Evolutionary conservation across 305 asterid genomes (phyloP).

Genomic region (Fraxinus platypoda): DNA sequence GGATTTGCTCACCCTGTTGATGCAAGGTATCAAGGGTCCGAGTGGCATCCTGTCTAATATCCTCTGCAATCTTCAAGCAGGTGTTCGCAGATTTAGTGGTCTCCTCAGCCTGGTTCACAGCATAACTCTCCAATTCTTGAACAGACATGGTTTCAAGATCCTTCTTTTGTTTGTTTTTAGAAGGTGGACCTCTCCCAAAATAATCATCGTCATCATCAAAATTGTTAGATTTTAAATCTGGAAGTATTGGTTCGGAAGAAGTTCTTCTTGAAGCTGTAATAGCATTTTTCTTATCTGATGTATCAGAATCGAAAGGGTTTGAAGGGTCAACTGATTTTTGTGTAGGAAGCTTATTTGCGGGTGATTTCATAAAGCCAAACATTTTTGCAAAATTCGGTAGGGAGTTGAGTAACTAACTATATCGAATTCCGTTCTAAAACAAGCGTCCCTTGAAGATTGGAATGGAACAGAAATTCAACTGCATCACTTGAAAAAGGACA

Average conservation of each 20-base stretch:
- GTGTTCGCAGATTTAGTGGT: slow-evolving; percentile 73
- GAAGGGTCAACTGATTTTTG: slow-evolving; percentile 36
- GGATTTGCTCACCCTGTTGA: slow-evolving; percentile 88
- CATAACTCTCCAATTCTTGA: slow-evolving; percentile 78
- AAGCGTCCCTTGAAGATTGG: not conserved
- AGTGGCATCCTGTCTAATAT: slow-evolving; percentile 59
- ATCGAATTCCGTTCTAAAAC: not conserved
- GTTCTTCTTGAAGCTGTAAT: slow-evolving; percentile 51
- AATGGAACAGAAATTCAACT: not conserved
- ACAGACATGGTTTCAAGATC: slow-evolving; percentile 70
- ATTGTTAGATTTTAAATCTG: slow-evolving; percentile 10
- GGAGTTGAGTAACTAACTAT: not conserved
- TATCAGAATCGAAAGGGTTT: slow-evolving; percentile 28
- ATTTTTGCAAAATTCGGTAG: slow-evolving; percentile 23
- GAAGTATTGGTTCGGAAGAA: slow-evolving; percentile 64
- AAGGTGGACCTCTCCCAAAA: slow-evolving; percentile 38
- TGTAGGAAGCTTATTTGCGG: slow-evolving; percentile 19
- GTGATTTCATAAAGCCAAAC: slow-evolving; percentile 70
- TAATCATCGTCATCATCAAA: slow-evolving; percentile 36
- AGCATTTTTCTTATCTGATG: slow-evolving; percentile 22
- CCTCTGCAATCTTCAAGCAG: slow-evolving; percentile 77
- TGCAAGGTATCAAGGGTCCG: slow-evolving; percentile 74
- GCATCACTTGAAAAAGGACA: not conserved
- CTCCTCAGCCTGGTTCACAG: slow-evolving; percentile 63
- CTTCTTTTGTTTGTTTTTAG: slow-evolving; percentile 35